phyloP scores from a whole-genome alignment of 441 rosid genomes.

The Manihot esculenta region DNA sequence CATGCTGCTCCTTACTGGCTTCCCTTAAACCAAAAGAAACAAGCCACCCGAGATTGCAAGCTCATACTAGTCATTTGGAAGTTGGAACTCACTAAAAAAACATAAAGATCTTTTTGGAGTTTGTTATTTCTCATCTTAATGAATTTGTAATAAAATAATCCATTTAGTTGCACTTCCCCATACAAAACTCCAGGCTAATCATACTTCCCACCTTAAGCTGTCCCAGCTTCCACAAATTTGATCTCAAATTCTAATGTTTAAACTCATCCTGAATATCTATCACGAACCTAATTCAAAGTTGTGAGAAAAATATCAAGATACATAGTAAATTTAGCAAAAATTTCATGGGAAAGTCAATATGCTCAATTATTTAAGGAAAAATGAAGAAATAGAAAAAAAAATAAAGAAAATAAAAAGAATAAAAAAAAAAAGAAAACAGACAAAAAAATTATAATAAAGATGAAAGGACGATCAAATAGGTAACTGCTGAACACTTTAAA shows the following conservation, averaged over 20 bases:
- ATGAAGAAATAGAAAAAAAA: neutral
- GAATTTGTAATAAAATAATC: neutral
- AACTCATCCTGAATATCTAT: neutral
- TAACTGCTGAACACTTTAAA: neutral
- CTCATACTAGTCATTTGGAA: neutral
- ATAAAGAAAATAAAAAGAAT: neutral
- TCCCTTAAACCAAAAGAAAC: conserved; percentile 9
- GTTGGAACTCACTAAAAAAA: neutral
- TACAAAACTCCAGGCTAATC: neutral
- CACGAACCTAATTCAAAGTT: neutral
- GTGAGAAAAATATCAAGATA: neutral
- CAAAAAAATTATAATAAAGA: neutral
- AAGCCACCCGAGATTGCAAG: conserved; percentile 1
- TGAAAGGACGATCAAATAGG: neutral
- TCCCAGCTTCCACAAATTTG: too few species aligned
- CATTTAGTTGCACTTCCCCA: conserved; percentile 1
- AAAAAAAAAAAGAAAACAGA: neutral
- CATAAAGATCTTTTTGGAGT: neutral
- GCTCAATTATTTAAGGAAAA: conserved; percentile 4
- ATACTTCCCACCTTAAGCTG: conserved; percentile 3
- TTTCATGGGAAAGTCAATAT: neutral
- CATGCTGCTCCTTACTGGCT: neutral
- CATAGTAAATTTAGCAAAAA: neutral
- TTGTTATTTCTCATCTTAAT: neutral
- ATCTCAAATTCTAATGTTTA: neutral